These are phyloP conservation scores for Strobilomyces confusus DNA, from an alignment of 768 basidiomycete genomes.

Conservation along the genomic window DNA sequence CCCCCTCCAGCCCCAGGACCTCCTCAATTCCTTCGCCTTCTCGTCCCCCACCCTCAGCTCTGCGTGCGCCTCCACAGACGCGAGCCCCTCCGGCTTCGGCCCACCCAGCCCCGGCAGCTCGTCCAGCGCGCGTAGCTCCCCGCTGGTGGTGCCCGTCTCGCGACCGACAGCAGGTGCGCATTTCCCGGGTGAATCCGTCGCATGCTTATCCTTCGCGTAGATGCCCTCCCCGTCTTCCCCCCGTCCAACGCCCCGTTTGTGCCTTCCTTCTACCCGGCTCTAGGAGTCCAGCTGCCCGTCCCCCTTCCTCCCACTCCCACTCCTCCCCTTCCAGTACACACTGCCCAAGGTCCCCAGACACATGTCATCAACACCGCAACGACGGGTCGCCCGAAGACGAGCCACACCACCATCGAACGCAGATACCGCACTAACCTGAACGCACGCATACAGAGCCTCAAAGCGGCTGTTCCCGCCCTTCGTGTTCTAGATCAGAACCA, in stretches of 20 bases:
- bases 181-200: neutral
- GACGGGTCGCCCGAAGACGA: constrained; percentile 54
- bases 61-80: constrained; percentile 30
- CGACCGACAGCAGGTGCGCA: constrained; percentile 18
- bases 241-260: constrained; percentile 11
- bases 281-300: constrained; percentile 4
- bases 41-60: constrained; percentile 34
- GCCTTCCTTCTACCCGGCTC: constrained; percentile 38
- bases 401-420: constrained; percentile 86
- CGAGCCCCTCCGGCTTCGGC: constrained; percentile 20
- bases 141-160: constrained; percentile 21
- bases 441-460: constrained; percentile 76
- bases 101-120: constrained; percentile 24
- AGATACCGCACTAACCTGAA: constrained; percentile 88
- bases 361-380: constrained; percentile 18
- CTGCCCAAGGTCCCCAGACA: constrained; percentile 21
- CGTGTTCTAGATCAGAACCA: constrained; percentile 63
- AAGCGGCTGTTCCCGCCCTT: constrained; percentile 78
- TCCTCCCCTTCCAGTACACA: constrained; percentile 31
- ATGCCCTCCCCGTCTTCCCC: constrained; percentile 12
- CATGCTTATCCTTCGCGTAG: constrained; percentile 23
- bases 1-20: constrained; percentile 29
- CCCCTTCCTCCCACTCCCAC: constrained; percentile 39
- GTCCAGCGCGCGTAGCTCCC: constrained; percentile 33
- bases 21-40: constrained; percentile 37